Conservation (phyloP, 148 eudicot genomes). For the Persicaria tinctoria region DNA sequence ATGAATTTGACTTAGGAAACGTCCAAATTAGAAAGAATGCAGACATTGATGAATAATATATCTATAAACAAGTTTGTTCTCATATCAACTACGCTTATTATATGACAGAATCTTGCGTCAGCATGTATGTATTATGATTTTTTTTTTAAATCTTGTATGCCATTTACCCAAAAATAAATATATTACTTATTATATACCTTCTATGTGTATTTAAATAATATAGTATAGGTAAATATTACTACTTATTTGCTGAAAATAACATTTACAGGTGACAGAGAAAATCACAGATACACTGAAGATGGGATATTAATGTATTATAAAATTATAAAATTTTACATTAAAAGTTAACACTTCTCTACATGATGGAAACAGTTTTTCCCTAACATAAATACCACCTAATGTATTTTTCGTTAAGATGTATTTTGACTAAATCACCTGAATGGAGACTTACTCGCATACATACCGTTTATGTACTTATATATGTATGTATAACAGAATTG, state of each 20-base stretch:
- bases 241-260: not conserved
- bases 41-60: not conserved
- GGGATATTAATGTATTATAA: not conserved
- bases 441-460: too few relatives aligned
- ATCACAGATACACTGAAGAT: not conserved
- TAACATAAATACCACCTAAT: too few relatives aligned
- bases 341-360: too few relatives aligned
- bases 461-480: too few relatives aligned
- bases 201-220: too few relatives aligned
- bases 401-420: too few relatives aligned
- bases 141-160: not conserved
- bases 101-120: not conserved
- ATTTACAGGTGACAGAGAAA: not conserved
- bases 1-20: conserved; percentile 23
- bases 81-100: not conserved
- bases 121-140: not conserved
- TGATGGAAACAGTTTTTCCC: too few relatives aligned
- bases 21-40: conserved; percentile 13
- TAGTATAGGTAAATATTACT: too few relatives aligned
- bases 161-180: not conserved
- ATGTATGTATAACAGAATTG: too few relatives aligned
- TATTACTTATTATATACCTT: too few relatives aligned
- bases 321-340: not conserved
- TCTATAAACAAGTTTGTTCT: not conserved
- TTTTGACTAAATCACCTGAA: too few relatives aligned